Conservation (phyloP, 2,329 filamentous ascomycete species). For the Colletotrichum godetiae region DNA sequence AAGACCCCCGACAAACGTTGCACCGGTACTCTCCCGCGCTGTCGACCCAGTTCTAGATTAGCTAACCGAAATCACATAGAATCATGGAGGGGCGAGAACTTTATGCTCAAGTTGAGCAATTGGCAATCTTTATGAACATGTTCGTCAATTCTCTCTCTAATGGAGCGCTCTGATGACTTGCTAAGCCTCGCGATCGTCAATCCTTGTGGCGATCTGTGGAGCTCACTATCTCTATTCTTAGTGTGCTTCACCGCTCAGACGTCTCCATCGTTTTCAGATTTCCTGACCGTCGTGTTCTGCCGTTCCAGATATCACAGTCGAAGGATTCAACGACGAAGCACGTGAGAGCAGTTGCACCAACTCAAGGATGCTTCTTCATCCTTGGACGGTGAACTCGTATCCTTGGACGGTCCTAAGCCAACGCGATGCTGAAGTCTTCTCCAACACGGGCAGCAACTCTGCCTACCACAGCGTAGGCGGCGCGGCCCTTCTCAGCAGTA, state of each 20-base stretch:
- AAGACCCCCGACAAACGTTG: neutral
- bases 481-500: constrained; percentile 57
- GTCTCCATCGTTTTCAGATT: neutral
- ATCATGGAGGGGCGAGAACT: neutral
- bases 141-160: constrained; percentile 7
- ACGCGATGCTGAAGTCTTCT: constrained; percentile 62
- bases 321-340: neutral
- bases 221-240: constrained; percentile 12
- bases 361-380: neutral
- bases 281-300: neutral
- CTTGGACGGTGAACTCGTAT: neutral
- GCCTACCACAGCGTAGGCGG: constrained; percentile 64
- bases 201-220: constrained; percentile 18
- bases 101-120: neutral
- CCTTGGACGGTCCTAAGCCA: constrained; percentile 38
- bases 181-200: neutral
- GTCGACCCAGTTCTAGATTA: neutral
- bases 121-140: neutral
- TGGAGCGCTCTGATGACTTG: neutral
- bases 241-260: constrained; percentile 6
- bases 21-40: neutral
- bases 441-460: constrained; percentile 64
- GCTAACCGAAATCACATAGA: constrained; percentile 18
- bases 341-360: neutral
- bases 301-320: neutral